Conservation (phyloP, 495 filamentous ascomycete species). For the Niebla homalea region DNA sequence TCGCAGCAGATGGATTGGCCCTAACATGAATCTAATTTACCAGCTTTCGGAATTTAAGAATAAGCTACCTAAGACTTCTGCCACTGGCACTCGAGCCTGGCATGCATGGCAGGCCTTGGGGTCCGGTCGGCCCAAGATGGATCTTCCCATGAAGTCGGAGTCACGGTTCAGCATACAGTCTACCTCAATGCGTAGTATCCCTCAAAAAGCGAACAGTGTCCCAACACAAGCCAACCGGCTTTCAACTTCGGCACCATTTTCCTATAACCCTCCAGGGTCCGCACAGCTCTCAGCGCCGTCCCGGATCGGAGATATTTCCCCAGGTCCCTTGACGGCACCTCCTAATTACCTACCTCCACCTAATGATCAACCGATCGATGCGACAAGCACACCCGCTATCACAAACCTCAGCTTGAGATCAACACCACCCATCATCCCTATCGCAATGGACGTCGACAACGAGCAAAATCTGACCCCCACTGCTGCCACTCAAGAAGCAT, state of each 20-base stretch:
- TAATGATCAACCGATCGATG: background rate
- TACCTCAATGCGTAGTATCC: slow-evolving; percentile 11
- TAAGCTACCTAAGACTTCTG: slow-evolving; percentile 39
- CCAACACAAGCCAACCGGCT: slow-evolving; percentile 26
- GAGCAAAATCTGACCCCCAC: background rate
- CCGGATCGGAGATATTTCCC: slow-evolving; percentile 21
- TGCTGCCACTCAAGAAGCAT: background rate
- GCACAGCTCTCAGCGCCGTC: slow-evolving; percentile 5
- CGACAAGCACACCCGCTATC: too few species aligned
- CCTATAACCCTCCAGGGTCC: slow-evolving; percentile 14
- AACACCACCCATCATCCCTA: background rate
- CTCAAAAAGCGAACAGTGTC: slow-evolving; percentile 7
- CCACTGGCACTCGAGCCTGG: slow-evolving; percentile 25
- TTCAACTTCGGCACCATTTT: slow-evolving; percentile 30
- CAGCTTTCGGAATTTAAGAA: slow-evolving; percentile 87
- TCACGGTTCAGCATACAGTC: slow-evolving; percentile 32
- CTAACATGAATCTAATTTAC: slow-evolving; percentile 97
- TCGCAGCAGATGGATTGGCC: slow-evolving; percentile 88
- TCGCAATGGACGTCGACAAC: background rate
- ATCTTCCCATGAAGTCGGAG: slow-evolving; percentile 27
- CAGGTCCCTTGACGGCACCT: slow-evolving; percentile 46
- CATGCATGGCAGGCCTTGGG: slow-evolving; percentile 33
- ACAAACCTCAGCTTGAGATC: background rate
- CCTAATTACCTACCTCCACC: slow-evolving; percentile 14
- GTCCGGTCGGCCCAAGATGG: slow-evolving; percentile 15